Base-by-base conservation (phyloP, 805 yeast species). In the Barnettozyma sp. region DNA sequence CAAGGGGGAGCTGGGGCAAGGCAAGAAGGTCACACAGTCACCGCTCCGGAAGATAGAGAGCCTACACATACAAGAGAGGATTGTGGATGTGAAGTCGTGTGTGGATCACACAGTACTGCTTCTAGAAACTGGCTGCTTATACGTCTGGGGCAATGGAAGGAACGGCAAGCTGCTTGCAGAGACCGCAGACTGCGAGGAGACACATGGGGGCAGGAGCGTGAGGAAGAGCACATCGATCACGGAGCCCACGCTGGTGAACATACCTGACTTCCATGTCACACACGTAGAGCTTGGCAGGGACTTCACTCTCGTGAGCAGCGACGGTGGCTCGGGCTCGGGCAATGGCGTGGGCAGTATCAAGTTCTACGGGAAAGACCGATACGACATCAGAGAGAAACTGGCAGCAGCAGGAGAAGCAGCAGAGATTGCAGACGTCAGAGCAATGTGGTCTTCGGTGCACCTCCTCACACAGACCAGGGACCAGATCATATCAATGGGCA, bases 361-460 rank as follows among this genome's bases (percentile, higher is more conserved):
- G 3, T 41, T 61, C 2, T 33, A 52, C 20, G 76, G 76, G 0
- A 60, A 52, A 27, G 68, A 62, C 36, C 59, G 49, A 32, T 54
- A 45, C 27, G 42, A 21, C 0, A 48, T 54, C 4, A n/a, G n/a
- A n/a, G n/a, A n/a, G n/a, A n/a, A n/a, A n/a, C n/a, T n/a, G n/a
- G n/a, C n/a, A n/a, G n/a, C 7, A 6, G 19, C 27, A 6, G 9
- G 24, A 0, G 23, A 40, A 10, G 41, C 44, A 2, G 4, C 21
- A 3, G 16, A 38, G 4, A 30, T 50, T 3, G 32, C 35, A 4
- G 44, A 55, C 10, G 48, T 73, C 28, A 55, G 62, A 26, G 44
- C 76, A 8, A 85, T 88, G 83, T 86, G 96, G 96, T 71, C 90
- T 0, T 79, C 94, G 0, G 40, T 82, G 0, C 95, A 84, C 56